These are phyloP conservation scores for Oryza meyeriana DNA, from an alignment of 176 grass and related monocot species.

Conservation along the genomic window DNA sequence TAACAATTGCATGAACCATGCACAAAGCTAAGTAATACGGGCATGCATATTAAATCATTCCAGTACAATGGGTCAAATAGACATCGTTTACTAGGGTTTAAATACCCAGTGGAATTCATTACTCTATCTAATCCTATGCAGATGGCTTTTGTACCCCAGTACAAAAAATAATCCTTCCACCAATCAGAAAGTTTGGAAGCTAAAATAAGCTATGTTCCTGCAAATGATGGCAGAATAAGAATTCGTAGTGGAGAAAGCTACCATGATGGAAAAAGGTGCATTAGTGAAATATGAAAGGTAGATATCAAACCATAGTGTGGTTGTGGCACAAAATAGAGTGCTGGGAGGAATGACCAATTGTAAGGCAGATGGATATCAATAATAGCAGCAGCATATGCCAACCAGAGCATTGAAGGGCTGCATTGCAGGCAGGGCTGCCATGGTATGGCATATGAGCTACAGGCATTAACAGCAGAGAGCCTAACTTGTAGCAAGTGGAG, in stretches of 20 bases:
- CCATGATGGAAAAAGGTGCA: conserved; percentile 13
- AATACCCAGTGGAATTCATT: not conserved
- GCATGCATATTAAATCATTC: not conserved
- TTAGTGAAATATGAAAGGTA: not conserved
- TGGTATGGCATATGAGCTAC: not conserved
- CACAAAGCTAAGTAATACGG: not conserved
- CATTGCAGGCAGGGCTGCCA: not conserved
- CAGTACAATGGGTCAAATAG: not conserved
- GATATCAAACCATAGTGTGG: not conserved
- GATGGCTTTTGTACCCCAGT: not conserved
- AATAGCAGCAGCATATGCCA: not conserved
- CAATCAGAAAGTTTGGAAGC: not conserved
- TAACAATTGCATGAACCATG: conserved; percentile 18
- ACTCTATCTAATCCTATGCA: not conserved
- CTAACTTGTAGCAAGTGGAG: not conserved
- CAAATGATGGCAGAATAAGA: not conserved
- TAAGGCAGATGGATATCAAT: not conserved
- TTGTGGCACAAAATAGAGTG: not conserved
- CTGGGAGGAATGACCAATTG: not conserved
- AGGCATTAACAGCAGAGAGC: not conserved
- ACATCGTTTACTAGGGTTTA: not conserved
- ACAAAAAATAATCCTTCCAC: not conserved
- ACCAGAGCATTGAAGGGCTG: not conserved
- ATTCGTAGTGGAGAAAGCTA: not conserved
- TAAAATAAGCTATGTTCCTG: not conserved